These are phyloP conservation scores for Diutina ranongensis DNA, from an alignment of 1,139 yeast genomes.

Conservation along the genomic window DNA sequence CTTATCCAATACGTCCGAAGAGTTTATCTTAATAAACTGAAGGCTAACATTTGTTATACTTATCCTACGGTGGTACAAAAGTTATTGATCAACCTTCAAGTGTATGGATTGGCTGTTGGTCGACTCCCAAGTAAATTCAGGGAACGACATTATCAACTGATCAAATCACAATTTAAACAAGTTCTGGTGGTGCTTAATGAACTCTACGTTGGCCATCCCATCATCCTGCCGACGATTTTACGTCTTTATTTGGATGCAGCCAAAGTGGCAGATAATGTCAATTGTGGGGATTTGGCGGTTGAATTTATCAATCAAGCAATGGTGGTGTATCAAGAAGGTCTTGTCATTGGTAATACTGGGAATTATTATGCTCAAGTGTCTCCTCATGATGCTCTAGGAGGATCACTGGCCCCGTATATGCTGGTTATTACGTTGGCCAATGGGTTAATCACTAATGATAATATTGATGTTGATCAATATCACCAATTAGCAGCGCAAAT, in stretches of 20 bases:
- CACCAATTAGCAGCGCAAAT: slow-evolving; percentile 75
- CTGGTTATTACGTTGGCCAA: slow-evolving; percentile 42
- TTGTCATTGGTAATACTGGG: slow-evolving; percentile 14
- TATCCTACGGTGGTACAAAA: slow-evolving; percentile 55
- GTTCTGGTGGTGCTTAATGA: slow-evolving; percentile 64
- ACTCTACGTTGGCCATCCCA: slow-evolving; percentile 40
- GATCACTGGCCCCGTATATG: slow-evolving; percentile 29
- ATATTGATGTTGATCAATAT: slow-evolving; percentile 52
- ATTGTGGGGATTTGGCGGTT: slow-evolving; percentile 46
- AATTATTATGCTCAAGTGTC: slow-evolving; percentile 13
- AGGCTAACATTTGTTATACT: slow-evolving; percentile 46
- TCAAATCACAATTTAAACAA: slow-evolving; percentile 54
- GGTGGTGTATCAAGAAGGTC: slow-evolving; percentile 74
- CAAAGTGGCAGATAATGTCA: slow-evolving; percentile 65
- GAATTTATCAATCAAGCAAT: slow-evolving; percentile 87
- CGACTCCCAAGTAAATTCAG: slow-evolving; percentile 14
- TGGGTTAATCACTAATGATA: slow-evolving; percentile 47
- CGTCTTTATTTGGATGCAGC: slow-evolving; percentile 48
- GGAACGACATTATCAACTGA: slow-evolving; percentile 17
- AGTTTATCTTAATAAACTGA: slow-evolving; percentile 42
- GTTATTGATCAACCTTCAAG: neutral
- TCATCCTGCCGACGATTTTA: slow-evolving; percentile 36
- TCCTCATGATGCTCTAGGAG: slow-evolving; percentile 29
- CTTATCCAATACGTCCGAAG: slow-evolving; percentile 47
- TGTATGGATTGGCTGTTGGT: neutral